Percentiles rank a stretch among this genome's conserved stretches.
These are phyloP conservation scores for Trichoderma hamatum DNA, from an alignment of 2,329 filamentous ascomycete genomes.

Conservation along the genomic window DNA sequence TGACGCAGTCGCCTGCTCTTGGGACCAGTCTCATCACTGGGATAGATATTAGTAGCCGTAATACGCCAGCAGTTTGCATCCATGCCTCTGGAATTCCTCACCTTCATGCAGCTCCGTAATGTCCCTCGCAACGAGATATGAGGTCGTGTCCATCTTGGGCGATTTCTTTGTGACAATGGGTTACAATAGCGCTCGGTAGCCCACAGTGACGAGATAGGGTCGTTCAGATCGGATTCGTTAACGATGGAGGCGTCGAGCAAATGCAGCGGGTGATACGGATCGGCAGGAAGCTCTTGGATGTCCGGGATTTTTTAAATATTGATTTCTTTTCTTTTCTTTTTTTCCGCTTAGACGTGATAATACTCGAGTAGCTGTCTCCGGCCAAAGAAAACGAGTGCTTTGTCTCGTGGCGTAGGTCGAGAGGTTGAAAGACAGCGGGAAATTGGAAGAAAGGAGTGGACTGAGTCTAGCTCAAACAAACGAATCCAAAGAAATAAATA, in stretches of 20 bases:
- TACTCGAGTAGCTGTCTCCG: neutral
- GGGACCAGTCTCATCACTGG: constrained; percentile 41
- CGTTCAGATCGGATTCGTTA: neutral
- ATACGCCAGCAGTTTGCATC: neutral
- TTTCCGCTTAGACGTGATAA: neutral
- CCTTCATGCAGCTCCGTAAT: constrained; percentile 39
- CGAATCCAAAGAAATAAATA: constrained; percentile 34
- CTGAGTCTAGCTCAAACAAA: constrained; percentile 51
- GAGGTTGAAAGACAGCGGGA: constrained; percentile 25
- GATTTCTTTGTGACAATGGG: neutral
- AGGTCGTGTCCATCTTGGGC: constrained; percentile 19
- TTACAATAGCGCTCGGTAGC: neutral
- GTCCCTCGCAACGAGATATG: constrained; percentile 32
- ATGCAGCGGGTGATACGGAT: neutral
- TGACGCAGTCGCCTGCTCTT: constrained; percentile 48
- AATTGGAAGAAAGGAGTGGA: constrained; percentile 47
- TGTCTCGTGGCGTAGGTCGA: constrained; percentile 13
- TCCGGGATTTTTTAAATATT: neutral
- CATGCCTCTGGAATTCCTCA: constrained; percentile 30
- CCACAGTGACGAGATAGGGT: neutral
- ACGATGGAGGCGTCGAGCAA: neutral
- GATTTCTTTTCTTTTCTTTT: neutral
- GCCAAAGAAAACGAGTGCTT: neutral
- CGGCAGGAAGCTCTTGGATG: neutral
- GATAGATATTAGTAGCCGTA: neutral